phyloP scores from a whole-genome alignment of 192 early-diverging fungal genomes.

The Gigaspora rosea region DNA sequence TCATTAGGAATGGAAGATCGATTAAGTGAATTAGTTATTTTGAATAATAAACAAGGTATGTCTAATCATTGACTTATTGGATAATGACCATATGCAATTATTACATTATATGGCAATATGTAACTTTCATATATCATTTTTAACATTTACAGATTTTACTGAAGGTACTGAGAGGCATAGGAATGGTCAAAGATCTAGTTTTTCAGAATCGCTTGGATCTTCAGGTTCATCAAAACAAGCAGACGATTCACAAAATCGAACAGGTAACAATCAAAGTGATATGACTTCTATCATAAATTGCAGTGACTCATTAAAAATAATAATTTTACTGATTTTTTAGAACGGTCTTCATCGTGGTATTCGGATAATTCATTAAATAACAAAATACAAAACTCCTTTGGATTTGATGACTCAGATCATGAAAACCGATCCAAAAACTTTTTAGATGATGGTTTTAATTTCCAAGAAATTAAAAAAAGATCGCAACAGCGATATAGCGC shows the following conservation, averaged over 20 bases:
- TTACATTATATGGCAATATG: too few relatives aligned
- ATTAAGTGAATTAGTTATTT: conserved; percentile 2
- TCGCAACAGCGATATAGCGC: background rate
- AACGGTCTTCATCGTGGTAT: background rate
- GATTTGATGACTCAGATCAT: background rate
- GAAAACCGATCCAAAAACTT: background rate
- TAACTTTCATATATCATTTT: too few relatives aligned
- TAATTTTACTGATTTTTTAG: too few relatives aligned
- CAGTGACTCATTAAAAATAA: background rate
- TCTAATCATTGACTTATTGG: background rate
- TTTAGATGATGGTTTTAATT: background rate
- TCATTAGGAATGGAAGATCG: conserved; percentile 35
- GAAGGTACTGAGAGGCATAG: background rate
- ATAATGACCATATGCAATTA: too few relatives aligned
- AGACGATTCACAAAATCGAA: background rate
- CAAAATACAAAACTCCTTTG: background rate
- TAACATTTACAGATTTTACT: background rate
- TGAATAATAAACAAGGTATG: background rate
- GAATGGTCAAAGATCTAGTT: background rate
- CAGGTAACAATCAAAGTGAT: background rate
- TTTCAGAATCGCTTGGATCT: background rate
- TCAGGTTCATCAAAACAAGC: background rate
- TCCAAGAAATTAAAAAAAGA: background rate
- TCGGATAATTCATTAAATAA: background rate
- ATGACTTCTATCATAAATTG: background rate